Evolutionary conservation across 1,284 basidiomycete species (phyloP), one percentile per base, ranked within the genome.

Genomic region (Farysia itapuensis): DNA sequence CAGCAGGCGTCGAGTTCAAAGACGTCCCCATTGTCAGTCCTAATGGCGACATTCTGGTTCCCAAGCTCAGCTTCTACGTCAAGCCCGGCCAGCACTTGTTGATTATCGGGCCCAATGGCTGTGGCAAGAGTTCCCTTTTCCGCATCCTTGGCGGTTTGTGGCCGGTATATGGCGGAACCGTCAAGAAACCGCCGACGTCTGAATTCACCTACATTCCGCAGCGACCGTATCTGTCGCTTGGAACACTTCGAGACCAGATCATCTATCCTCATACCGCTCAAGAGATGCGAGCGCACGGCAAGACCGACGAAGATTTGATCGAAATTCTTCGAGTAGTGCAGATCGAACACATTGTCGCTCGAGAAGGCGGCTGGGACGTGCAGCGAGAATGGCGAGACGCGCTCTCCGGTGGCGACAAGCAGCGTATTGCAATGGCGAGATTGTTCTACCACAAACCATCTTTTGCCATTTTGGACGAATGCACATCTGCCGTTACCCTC

Each of bases 391-490:
- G 94, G 94, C 82, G 90, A 52, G 92, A 95, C 77, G 85, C 89
- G 1, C 79, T 98, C 24, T 90, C 88, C 64, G 93, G 89, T 3
- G 89, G 81, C 6, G 82, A 83, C 70, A 82, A 83, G 72, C 82
- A 83, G 74, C 70, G 94, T 77, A 89, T 98, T 54, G 94, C 94
- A 0, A 97, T 95, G 91, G 93, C 92, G 5, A 81, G 94, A 53
- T 78, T 98, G 61, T 98, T 96, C 78, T 98, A 97, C 78, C 94
- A 98, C 77, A 82, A 83, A 59, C 94, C 94, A 15, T 92, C 91
- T 89, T 97, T 94, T 68, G 94, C 93, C 4, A 92, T 98, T 43
- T 81, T 97, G 32, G 94, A 97, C 73, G 94, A 98, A 77, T 94
- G 92, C 57, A 97, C 94, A 1, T 89, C 87, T 11, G 85, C 94